A percentile compares a stretch with the other conserved stretches of the same genome.
These are phyloP conservation scores for Kazachstania bromeliacearum DNA, from an alignment of 805 yeast species.

Conservation along the genomic window DNA sequence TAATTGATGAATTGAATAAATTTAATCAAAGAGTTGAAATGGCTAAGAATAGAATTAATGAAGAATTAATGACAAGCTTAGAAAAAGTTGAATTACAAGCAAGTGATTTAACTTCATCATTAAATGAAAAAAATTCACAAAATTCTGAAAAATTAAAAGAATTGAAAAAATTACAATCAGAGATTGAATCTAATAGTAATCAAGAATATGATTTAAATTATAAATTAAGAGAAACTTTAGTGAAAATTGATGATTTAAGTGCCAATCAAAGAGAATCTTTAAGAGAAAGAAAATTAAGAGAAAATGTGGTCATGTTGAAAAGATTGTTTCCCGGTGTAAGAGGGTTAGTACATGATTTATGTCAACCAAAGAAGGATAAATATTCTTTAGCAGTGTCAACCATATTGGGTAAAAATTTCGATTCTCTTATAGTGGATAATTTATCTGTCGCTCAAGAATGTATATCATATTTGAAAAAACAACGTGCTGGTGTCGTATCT, in stretches of 20 bases:
- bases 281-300: conserved; percentile 60
- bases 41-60: conserved; percentile 28
- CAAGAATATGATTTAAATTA: conserved; percentile 56
- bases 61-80: conserved; percentile 27
- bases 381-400: conserved; percentile 69
- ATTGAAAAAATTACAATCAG: conserved; percentile 33
- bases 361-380: conserved; percentile 63
- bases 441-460: conserved; percentile 62
- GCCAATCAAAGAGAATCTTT: conserved; percentile 70
- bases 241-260: conserved; percentile 58
- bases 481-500: conserved; percentile 74
- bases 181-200: conserved; percentile 31
- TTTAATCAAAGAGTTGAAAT: conserved; percentile 31
- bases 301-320: conserved; percentile 58
- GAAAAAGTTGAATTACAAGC: conserved; percentile 28
- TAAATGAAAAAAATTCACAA: conserved; percentile 31
- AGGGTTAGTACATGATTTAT: conserved; percentile 72
- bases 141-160: conserved; percentile 22
- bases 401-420: conserved; percentile 67
- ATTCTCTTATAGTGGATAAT: conserved; percentile 75
- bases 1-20: conserved; percentile 31
- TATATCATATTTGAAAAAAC: conserved; percentile 71
- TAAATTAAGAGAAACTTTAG: conserved; percentile 49
- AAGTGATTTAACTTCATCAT: conserved; percentile 27
- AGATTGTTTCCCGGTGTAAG: conserved; percentile 76